Base-by-base conservation (phyloP, 768 basidiomycete species). In the Serendipita vermifera region DNA sequence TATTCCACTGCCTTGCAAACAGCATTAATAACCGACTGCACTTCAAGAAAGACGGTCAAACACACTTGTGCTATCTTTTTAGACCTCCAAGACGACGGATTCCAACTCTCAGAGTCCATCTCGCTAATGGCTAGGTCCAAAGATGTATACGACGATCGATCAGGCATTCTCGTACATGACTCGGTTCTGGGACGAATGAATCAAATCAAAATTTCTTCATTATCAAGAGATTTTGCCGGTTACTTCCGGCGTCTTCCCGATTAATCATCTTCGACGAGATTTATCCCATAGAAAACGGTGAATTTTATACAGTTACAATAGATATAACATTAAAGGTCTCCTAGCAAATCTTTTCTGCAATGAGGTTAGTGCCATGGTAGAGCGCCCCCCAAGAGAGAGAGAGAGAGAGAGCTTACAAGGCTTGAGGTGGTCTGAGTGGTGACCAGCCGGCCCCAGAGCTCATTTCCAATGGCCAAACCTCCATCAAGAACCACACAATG, bases 11-110 rank as follows among this genome's bases (percentile, higher is more conserved):
- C 75, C 83, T 87, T 61, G 4, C 17, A 4, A 38, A 36, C 24
- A 9, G 13, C 26, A 32, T 17, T 38, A 55, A 24, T 26, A 39
- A 56, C 38, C 27, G 32, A 26, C 24, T 31, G 35, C 56, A 38
- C 26, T 15, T 4, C 6, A 22, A 20, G 40, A 31, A 55, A 4
- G 43, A n/a, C 35, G 38, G 46, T 11, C 22, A 35, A 41, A 55
- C 69, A 58, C 48, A 83, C 84, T 77, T 93, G 90, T 5, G 85
- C 84, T 15, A 84, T 76, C 6, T 78, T 75, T 65, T 83, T 88
- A 15, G 73, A 71, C 67, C 75, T 82, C 92, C 92, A 97, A 1
- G 86, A 87, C 1, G 77, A 77, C 0, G 87, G 83, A 0, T 77
- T 69, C 92, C 92, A 93, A 36, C 31, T 24, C 6, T 46, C 22